Percentiles rank a stretch among this genome's conserved stretches.
phyloP scores from a whole-genome alignment of 2,329 filamentous ascomycete species.

The Didymosphaeria variabile region DNA sequence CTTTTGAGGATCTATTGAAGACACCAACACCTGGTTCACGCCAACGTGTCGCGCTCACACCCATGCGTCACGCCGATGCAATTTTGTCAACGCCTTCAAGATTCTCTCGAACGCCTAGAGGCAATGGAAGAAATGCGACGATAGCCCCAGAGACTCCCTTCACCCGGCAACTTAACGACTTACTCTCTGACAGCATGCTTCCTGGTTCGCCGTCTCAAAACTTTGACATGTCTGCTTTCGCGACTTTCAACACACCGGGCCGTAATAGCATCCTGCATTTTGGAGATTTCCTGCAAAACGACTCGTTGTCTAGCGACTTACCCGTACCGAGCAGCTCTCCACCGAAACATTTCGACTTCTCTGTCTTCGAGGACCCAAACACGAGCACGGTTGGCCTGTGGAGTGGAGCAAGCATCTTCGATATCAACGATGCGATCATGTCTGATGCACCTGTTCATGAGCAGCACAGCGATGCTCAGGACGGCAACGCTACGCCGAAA shows the following conservation, averaged over 20 bases:
- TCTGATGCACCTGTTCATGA: constrained; percentile 24
- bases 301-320: constrained; percentile 49
- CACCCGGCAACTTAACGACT: constrained; percentile 69
- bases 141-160: constrained; percentile 62
- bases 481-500: constrained; percentile 10
- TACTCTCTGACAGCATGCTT: constrained; percentile 57
- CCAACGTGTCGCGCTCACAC: constrained; percentile 47
- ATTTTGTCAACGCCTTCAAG: constrained; percentile 49
- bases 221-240: constrained; percentile 48
- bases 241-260: constrained; percentile 41
- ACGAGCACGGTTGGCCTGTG: constrained; percentile 46
- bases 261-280: constrained; percentile 32
- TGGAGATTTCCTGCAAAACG: constrained; percentile 39
- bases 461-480: constrained; percentile 16
- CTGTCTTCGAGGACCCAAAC: constrained; percentile 49
- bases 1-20: constrained; percentile 58
- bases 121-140: constrained; percentile 40
- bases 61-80: constrained; percentile 34
- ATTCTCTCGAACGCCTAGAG: constrained; percentile 49
- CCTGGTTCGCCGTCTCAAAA: constrained; percentile 40
- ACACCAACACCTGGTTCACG: constrained; percentile 55
- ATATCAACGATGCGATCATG: constrained; percentile 39
- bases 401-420: constrained; percentile 45
- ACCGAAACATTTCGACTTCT: constrained; percentile 41
- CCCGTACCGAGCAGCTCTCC: constrained; percentile 50